Conservation (phyloP, 2,329 filamentous ascomycete species). For the Paradendryphiella salina region DNA sequence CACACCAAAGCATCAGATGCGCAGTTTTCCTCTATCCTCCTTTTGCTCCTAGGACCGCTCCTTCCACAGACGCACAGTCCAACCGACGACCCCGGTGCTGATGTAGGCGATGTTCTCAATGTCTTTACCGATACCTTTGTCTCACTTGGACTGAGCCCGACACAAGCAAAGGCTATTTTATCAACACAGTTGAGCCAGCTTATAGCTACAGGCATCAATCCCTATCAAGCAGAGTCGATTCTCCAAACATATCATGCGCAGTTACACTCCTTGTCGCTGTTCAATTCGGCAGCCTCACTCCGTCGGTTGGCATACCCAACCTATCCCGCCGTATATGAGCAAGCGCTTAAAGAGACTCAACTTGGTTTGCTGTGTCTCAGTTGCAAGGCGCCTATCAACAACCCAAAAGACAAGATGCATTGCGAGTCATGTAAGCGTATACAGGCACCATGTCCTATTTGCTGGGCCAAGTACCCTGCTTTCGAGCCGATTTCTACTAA, state of each 20-base stretch:
- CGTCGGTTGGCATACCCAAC: constrained; percentile 59
- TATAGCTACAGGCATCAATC: constrained; percentile 51
- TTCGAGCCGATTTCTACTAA: constrained; percentile 42
- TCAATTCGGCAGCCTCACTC: constrained; percentile 59
- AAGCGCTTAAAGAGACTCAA: constrained; percentile 58
- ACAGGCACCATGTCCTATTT: constrained; percentile 51
- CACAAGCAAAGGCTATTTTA: constrained; percentile 49
- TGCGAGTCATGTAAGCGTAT: constrained; percentile 56
- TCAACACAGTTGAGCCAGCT: constrained; percentile 47
- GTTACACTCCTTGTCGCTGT: constrained; percentile 53
- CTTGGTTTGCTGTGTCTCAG: constrained; percentile 60
- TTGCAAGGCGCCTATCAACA: constrained; percentile 61
- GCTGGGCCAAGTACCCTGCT: constrained; percentile 51
- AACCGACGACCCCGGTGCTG: constrained; percentile 29
- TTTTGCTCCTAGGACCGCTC: constrained; percentile 53
- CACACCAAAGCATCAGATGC: constrained; percentile 50
- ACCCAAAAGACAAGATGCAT: constrained; percentile 54
- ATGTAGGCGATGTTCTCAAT: constrained; percentile 40
- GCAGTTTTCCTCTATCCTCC: constrained; percentile 53
- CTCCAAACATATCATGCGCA: constrained; percentile 62
- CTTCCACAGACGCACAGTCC: constrained; percentile 49
- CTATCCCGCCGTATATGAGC: constrained; percentile 62
- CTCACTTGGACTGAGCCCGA: constrained; percentile 43
- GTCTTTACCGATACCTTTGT: constrained; percentile 48
- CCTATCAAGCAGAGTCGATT: constrained; percentile 59